These are phyloP conservation scores for Aspergillus sp. DNA, from an alignment of 2,329 filamentous ascomycete genomes.

Conservation along the genomic window DNA sequence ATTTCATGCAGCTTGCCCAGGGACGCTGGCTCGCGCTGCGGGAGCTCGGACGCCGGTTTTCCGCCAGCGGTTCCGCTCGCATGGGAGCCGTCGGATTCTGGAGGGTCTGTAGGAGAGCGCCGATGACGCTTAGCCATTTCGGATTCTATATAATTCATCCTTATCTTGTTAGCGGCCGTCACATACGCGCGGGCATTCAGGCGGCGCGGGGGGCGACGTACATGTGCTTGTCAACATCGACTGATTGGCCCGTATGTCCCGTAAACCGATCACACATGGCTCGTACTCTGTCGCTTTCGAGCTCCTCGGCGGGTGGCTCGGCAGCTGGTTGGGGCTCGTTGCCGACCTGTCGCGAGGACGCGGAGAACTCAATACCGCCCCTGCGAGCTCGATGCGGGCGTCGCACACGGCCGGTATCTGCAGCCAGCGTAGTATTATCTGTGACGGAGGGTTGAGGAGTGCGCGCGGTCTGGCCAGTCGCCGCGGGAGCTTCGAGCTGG, in stretches of 20 bases:
- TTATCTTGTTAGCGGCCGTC: slow-evolving; percentile 50
- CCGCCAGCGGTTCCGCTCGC: slow-evolving; percentile 7
- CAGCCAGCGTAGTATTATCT: slow-evolving; percentile 12
- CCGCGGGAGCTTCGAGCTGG: slow-evolving; percentile 5
- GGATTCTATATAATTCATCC: slow-evolving; percentile 59
- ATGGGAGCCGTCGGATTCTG: slow-evolving; percentile 4
- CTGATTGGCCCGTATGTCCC: slow-evolving; percentile 48
- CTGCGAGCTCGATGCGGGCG: slow-evolving; percentile 29
- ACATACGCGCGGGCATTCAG: slow-evolving; percentile 2
- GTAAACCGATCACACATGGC: slow-evolving; percentile 46
- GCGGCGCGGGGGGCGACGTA: slow-evolving; percentile 36
- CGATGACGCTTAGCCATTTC: slow-evolving; percentile 50
- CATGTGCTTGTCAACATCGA: slow-evolving; percentile 55
- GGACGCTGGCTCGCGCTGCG: slow-evolving; percentile 41
- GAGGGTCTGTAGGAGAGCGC: slow-evolving; percentile 11
- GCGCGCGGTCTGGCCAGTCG: slow-evolving; percentile 5
- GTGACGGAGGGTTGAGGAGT: slow-evolving; percentile 7
- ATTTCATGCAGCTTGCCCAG: slow-evolving; percentile 50
- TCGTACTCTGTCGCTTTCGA: slow-evolving; percentile 26
- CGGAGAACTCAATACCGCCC: slow-evolving; percentile 39
- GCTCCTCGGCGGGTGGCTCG: slow-evolving; percentile 21
- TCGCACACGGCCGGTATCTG: slow-evolving; percentile 30
- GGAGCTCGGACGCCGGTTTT: slow-evolving; percentile 14
- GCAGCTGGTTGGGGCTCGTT: slow-evolving; percentile 14
- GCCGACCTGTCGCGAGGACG: slow-evolving; percentile 17